Evolutionary conservation across 495 filamentous ascomycete species (phyloP).

Genomic region (Aspergillus indologenus): DNA sequence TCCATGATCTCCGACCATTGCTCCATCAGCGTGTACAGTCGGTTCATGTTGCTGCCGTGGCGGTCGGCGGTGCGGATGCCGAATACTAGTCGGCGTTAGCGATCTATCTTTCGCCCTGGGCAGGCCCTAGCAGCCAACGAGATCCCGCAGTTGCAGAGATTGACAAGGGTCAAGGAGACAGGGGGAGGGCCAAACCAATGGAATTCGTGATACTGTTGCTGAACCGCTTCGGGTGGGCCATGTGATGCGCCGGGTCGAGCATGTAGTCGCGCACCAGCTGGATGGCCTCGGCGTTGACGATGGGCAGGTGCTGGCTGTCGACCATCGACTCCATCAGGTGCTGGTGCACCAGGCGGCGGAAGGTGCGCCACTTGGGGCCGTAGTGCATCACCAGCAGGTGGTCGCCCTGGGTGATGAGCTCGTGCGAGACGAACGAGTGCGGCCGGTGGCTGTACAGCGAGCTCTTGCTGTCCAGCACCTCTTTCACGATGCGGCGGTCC

Average conservation of each 20-base stretch:
- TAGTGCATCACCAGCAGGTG: conserved; percentile 31
- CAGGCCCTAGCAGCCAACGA: no score
- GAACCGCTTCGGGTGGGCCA: conserved; percentile 45
- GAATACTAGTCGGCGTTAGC: conserved; percentile 22
- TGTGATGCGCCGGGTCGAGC: conserved; percentile 32
- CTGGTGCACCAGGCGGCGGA: conserved; percentile 32
- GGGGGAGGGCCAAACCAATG: conserved; percentile 23
- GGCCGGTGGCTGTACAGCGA: conserved; percentile 25
- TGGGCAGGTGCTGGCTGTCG: conserved; percentile 17
- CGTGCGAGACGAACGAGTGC: conserved; percentile 8
- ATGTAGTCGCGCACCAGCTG: conserved; percentile 36
- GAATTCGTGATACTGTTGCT: conserved; percentile 43
- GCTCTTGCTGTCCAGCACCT: conserved; percentile 31
- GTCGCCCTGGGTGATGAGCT: conserved; percentile 19
- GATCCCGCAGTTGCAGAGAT: no score
- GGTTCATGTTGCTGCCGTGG: conserved; percentile 23
- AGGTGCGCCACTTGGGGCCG: conserved; percentile 18
- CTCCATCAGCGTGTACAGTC: conserved; percentile 41
- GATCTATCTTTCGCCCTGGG: no score
- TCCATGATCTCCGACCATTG: conserved; percentile 42
- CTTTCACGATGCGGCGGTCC: conserved; percentile 22
- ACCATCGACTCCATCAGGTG: conserved; percentile 32
- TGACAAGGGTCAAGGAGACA: no score
- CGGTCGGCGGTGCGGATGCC: conserved; percentile 36
- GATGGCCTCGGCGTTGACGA: conserved; percentile 21